A percentile compares a stretch with the other conserved stretches of the same genome.
Evolutionary conservation across 495 filamentous ascomycete species (phyloP).

Genomic region (Platismatia glauca): DNA sequence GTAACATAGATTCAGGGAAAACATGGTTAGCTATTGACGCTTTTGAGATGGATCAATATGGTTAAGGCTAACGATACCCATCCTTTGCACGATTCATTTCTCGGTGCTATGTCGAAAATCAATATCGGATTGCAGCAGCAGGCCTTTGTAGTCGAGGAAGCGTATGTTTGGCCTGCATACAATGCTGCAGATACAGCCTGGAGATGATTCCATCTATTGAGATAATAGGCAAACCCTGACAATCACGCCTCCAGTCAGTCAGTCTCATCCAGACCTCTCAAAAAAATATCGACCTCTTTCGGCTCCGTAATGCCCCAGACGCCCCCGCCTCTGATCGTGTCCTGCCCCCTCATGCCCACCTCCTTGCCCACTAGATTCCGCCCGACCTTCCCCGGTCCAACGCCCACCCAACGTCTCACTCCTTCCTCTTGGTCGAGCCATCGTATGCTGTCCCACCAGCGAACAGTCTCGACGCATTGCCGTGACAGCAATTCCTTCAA

Average conservation of each 20-base stretch:
- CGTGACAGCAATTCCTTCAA: conserved; percentile 67
- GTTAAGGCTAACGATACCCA: not conserved
- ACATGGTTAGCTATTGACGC: too few species aligned
- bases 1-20: not conserved
- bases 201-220: not conserved
- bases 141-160: not conserved
- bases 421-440: conserved; percentile 81
- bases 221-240: not conserved
- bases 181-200: not conserved
- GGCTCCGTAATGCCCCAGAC: conserved; percentile 89
- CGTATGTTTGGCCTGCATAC: not conserved
- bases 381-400: conserved; percentile 91
- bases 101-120: not conserved
- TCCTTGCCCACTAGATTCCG: conserved; percentile 92
- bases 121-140: not conserved
- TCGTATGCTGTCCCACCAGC: conserved; percentile 86
- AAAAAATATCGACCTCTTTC: conserved; percentile 66
- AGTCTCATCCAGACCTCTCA: conserved; percentile 52
- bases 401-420: conserved; percentile 81
- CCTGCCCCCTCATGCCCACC: conserved; percentile 73
- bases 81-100: not conserved
- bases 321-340: conserved; percentile 73
- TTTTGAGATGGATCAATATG: too few species aligned
- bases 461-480: conserved; percentile 78
- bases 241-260: not conserved